Evolutionary conservation across 2,329 filamentous ascomycete species (phyloP), one percentile per base, ranked within the genome.

Genomic region (Claviceps spartinae): DNA sequence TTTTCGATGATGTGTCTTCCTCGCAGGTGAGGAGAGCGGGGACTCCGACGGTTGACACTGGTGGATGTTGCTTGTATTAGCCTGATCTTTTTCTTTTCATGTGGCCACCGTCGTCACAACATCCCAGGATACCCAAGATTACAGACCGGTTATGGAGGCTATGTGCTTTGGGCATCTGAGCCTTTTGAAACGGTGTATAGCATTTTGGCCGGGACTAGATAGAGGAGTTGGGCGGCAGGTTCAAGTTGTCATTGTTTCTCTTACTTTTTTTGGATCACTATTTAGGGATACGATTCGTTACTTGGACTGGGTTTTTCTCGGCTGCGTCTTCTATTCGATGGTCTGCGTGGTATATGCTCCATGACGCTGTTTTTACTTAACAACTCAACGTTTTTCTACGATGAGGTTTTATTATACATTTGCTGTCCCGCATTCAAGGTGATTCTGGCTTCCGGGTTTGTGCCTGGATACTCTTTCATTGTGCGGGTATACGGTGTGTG

Each of bases 211-310:
- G 58, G 61, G 61, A 57, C 57, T 60, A 65, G 58, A 67, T 69
- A 70, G 67, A 69, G 66, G 67, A 67, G 67, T 68, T 66, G 58
- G 55, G 55, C 47, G 60, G 57, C 56, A 60, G 47, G 57, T 53
- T 46, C 48, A 54, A 55, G 4, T 34, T 47, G 47, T 45, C 49
- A 40, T 37, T 4, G 52, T 48, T 45, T 30, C n/a, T 44, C 40
- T 47, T 54, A 18, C 24, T 22, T 18, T 37, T 47, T 47, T 24
- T 48, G 26, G 26, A 30, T 30, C 26, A 30, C 26, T 30, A 2
- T 9, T 26, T 16, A 6, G 22, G 47, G 48, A 52, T 14, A 43
- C 9, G 41, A 41, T 44, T 7, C 48, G 54, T 55, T 54, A 45
- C 38, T 44, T 22, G 26, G 26, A 30, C 26, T 30, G 26, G 26